A percentile compares a stretch with the other conserved stretches of the same genome.
Evolutionary conservation across 169 alveolate species (phyloP).

Genomic region (Plasmodium coatneyi): DNA sequence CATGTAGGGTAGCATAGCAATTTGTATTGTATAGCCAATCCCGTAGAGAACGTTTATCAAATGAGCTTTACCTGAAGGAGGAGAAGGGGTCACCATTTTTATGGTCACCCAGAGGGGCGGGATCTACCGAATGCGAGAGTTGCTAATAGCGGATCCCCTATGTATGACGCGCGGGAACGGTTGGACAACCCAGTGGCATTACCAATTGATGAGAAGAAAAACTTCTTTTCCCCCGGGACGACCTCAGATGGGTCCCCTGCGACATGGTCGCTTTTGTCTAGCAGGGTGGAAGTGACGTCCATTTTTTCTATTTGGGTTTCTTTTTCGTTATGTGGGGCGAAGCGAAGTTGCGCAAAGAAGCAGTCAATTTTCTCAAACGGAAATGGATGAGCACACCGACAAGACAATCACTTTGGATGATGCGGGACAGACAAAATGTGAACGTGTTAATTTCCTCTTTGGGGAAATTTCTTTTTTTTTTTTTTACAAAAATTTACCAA

Average conservation of each 20-base stretch:
- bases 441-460: background rate
- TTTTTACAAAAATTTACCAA: background rate
- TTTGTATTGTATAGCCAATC: conserved; percentile 61
- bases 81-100: background rate
- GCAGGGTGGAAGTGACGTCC: conserved; percentile 61
- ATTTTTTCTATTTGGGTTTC: background rate
- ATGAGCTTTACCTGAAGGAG: conserved; percentile 59
- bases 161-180: background rate
- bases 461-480: background rate
- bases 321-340: background rate
- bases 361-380: background rate
- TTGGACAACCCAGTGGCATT: background rate
- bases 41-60: conserved; percentile 60
- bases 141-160: background rate
- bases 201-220: conserved; percentile 69
- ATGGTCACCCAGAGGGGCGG: background rate
- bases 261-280: conserved; percentile 19
- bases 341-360: background rate
- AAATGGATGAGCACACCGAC: background rate
- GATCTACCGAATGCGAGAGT: background rate
- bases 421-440: background rate
- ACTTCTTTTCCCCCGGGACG: conserved; percentile 20
- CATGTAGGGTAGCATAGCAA: conserved; percentile 65
- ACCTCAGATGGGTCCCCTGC: conserved; percentile 45
- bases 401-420: background rate